A percentile compares a stretch with the other conserved stretches of the same genome.
Conservation (phyloP, 192 early-diverging fungal genomes). For the Rhizophlyctis rosea region DNA sequence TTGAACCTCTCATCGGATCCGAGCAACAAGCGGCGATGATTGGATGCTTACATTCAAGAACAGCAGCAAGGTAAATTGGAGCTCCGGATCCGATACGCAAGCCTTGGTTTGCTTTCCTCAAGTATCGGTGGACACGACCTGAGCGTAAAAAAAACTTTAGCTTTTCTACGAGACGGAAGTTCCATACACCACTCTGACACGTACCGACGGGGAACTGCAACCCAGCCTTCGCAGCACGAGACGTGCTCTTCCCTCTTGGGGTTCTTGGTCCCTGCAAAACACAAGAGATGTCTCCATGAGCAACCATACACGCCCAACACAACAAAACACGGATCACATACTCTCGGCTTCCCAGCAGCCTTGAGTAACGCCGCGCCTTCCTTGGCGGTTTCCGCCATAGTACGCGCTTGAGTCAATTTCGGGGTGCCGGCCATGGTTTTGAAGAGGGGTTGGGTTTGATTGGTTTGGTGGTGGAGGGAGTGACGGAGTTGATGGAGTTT, state of each 20-base stretch:
- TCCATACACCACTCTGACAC: too few species aligned
- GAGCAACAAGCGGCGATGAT: neutral
- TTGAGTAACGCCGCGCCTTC: neutral
- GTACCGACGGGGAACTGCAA: slow-evolving; percentile 77
- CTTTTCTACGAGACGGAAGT: neutral
- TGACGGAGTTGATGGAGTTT: too few species aligned
- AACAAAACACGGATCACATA: too few species aligned
- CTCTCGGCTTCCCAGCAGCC: neutral
- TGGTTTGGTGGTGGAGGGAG: too few species aligned
- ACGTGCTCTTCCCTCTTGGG: neutral
- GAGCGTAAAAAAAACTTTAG: neutral
- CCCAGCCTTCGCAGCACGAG: slow-evolving; percentile 15
- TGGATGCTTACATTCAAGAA: slow-evolving; percentile 64
- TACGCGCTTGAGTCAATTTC: neutral
- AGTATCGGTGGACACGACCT: slow-evolving; percentile 77
- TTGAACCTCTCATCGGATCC: too few species aligned
- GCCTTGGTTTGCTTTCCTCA: slow-evolving; percentile 22
- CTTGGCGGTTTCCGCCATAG: neutral
- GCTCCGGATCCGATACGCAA: slow-evolving; percentile 78
- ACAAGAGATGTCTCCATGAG: too few species aligned
- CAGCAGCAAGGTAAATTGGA: slow-evolving; percentile 85
- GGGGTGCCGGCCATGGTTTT: neutral
- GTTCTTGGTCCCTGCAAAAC: neutral
- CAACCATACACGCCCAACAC: too few species aligned
- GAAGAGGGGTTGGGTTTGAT: too few species aligned